Evolutionary conservation across 1,284 basidiomycete genomes (phyloP), one percentile per base, ranked within the genome.

Genomic region (Thelephora terrestris): DNA sequence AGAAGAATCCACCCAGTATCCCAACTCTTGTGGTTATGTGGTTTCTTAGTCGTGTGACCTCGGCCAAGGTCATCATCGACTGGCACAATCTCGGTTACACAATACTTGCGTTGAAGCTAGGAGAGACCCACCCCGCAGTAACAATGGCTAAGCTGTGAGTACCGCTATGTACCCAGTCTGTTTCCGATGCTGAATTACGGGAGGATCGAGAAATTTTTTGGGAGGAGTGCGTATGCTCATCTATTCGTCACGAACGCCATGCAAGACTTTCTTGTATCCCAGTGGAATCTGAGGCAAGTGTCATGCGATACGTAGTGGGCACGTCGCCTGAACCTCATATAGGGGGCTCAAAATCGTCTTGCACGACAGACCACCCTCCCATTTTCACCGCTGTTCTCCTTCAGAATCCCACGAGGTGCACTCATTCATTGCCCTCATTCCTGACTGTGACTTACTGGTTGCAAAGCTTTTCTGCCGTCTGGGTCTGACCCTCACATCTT

Each of bases 81-180:
- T 99, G 96, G 96, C 96, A 99, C 64, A 99, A 99, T 63, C 78
- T 95, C 7, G 94, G 93, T 6, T 95, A 92, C 62, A 97, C 85
- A 50, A 93, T 99, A 46, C 76, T 99, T 29, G 88, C 86, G 0
- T 68, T 99, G 51, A 84, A 83, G 53, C 67, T 95, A 7, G 89
- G 91, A 0, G 51, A 70, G 0, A 61, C 65, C 0, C 86, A 91
- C 57, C 64, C 72, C 0, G 73, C 95, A 49, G 91, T 96, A 24
- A 74, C 65, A 48, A 58, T 95, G 12, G 85, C 90, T 0, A 80
- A 78, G 66, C 75, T 74, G 91, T 93, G 43, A 49, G 69, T 40
- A 18, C 40, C 24, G 20, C 12, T 32, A 32, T 32, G 17, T 17
- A 20, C 14, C 27, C 24, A 23, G 35, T 17, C n/a, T 37, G 18